Conservation (phyloP, 352 stramenopile genomes). For the Phytophthora citrophthora region DNA sequence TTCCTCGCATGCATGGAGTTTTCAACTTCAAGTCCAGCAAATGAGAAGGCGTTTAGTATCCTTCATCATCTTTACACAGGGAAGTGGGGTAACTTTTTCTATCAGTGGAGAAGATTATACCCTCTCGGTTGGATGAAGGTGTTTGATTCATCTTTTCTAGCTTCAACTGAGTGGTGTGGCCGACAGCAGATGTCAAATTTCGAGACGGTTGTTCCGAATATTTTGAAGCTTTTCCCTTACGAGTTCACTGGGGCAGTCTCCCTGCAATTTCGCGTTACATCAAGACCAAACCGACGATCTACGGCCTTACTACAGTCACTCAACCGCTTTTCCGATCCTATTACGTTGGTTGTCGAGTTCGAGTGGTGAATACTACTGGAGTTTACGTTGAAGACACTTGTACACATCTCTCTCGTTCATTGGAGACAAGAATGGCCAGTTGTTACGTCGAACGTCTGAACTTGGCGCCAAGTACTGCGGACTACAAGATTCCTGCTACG, state of each 20-base stretch:
- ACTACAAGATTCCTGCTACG: conserved; percentile 34
- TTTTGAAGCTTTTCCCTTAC: conserved; percentile 31
- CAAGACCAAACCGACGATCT: conserved; percentile 22
- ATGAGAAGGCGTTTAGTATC: too few relatives aligned
- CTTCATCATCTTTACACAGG: too few relatives aligned
- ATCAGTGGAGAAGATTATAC: too few relatives aligned
- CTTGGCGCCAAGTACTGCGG: conserved; percentile 32
- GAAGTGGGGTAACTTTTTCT: too few relatives aligned
- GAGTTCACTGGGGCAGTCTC: conserved; percentile 17
- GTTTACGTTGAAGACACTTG: conserved; percentile 34
- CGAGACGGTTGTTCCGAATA: conserved; percentile 14
- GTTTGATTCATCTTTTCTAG: too few relatives aligned
- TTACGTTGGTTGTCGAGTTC: conserved; percentile 29
- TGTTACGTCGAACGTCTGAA: conserved; percentile 25
- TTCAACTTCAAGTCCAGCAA: too few relatives aligned
- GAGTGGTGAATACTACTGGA: conserved; percentile 29
- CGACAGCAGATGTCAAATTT: conserved; percentile 23
- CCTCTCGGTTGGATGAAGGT: too few relatives aligned
- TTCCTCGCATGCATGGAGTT: too few relatives aligned
- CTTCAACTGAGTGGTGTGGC: conserved; percentile 14
- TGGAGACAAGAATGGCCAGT: conserved; percentile 24
- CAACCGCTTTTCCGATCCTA: conserved; percentile 31
- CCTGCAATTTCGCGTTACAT: conserved; percentile 27
- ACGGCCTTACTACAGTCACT: conserved; percentile 18
- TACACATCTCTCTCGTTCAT: conserved; percentile 21